Base-by-base conservation (phyloP, 768 basidiomycete species). In the Nidularia sp. region DNA sequence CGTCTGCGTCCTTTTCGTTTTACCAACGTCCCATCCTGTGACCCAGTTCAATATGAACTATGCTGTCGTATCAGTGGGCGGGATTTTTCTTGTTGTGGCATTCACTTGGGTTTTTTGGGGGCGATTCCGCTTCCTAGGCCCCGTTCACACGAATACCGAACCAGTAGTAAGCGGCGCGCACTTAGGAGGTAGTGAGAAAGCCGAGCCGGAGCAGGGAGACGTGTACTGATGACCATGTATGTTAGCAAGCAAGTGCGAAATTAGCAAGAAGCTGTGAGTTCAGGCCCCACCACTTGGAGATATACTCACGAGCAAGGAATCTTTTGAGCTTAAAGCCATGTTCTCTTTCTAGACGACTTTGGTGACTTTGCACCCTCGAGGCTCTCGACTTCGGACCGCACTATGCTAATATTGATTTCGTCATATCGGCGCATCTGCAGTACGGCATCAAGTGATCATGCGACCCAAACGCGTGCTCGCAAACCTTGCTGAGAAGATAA, bases 21-120 rank as follows among this genome's bases (percentile, higher is more conserved):
- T 83, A 18, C 80, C 80, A 5, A 83, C 80, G n/a, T 70, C 75
- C 1, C 70, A 70, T 47, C 81, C 80, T 0, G 79, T 80, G 15
- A 75, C 65, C 36, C 54, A 66, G 43, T 57, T 72, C 45, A 77
- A 80, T 60, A 84, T 83, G 81, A 83, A 83, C 61, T 82, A 84
- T 53, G 70, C 81, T 0, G 66, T 83, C 47, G 70, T 83, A 2
- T 79, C 80, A 4, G 67, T 82, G 18, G 79, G 78, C 5, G 76
- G 66, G 0, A 65, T 81, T 12, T 55, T 71, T 22, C 32, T 79
- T 33, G 57, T 81, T n/a, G 79, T 81, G 12, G 62, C 64, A 3
- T 31, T 70, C 0, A 74, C 73, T 34, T 81, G 80, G 81, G 13
- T 68, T 4, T 54, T 70, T 41, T 81, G 78, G 80, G 78, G 79